Conservation (phyloP, 495 filamentous ascomycete species). For the Oidiodendron maius region DNA sequence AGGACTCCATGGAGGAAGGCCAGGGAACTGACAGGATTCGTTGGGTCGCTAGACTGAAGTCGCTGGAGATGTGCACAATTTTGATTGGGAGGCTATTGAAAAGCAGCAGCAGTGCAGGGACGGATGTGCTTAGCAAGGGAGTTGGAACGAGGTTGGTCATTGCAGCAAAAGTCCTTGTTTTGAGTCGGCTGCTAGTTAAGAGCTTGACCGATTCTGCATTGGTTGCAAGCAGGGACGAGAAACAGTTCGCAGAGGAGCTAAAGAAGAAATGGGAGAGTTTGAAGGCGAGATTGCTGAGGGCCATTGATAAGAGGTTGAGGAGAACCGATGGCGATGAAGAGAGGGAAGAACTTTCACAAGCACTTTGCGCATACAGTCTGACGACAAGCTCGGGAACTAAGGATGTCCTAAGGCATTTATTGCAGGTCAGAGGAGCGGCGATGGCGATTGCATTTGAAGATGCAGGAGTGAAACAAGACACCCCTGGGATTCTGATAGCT, state of each 20-base stretch:
- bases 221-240: constrained; percentile 10
- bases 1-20: constrained; percentile 40
- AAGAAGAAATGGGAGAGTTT: constrained; percentile 55
- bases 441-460: constrained; percentile 53
- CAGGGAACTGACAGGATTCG: constrained; percentile 12
- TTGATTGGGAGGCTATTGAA: constrained; percentile 28
- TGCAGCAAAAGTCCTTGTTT: constrained; percentile 74
- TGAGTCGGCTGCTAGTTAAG: constrained; percentile 66
- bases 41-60: constrained; percentile 30
- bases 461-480: constrained; percentile 23
- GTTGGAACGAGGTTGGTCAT: constrained; percentile 51
- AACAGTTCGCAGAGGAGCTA: constrained; percentile 52
- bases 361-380: constrained; percentile 76
- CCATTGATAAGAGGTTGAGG: constrained; percentile 63
- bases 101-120: not conserved
- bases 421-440: constrained; percentile 62
- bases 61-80: constrained; percentile 36
- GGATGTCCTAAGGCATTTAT: constrained; percentile 78
- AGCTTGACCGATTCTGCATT: constrained; percentile 49
- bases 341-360: constrained; percentile 54
- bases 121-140: constrained; percentile 30
- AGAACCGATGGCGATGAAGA: constrained; percentile 29
- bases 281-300: constrained; percentile 53
- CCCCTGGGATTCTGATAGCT: constrained; percentile 49
- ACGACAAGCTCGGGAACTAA: constrained; percentile 74